Base-by-base conservation (phyloP, 345 rosid genomes). In the Iberis pinnata region DNA sequence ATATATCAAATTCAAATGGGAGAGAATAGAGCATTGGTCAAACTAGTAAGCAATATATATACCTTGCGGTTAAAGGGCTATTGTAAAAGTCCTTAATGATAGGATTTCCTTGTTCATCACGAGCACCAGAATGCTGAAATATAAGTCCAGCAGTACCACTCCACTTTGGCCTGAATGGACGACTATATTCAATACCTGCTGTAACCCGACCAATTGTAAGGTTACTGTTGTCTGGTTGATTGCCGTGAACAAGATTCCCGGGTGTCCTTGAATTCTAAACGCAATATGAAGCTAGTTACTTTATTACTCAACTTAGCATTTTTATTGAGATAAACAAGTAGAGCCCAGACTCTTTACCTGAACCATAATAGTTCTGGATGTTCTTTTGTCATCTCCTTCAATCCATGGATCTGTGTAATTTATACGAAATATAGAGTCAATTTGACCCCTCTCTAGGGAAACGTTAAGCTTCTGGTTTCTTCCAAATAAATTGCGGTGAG, bases 321-420 rank as follows among this genome's bases (percentile, higher is more conserved):
- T 37, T 12, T 18, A 49, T 17, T 36, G 33, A 57, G 49, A 37
- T 42, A 6, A 49, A 58, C 11, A 43, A 65, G 43, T n/a, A 12
- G 22, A 51, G 18, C 12, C 29, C 37, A 22, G 58, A 10, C 44
- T 2, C 26, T 20, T 43, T 73, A 92, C 98, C 93, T 88, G 98
- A 67, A 88, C 75, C 88, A 76, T 82, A 63, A 84, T 80, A 37
- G 96, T 81, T 64, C 95, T 81, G 46, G 96, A 85, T 53, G 95
- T 88, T 62, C 84, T 77, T 64, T 88, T 92, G 73, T 92, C 96
- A 53, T 88, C 93, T 43, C 96, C 96, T 76, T 84, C 86, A 73
- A 92, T 92, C 98, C 98, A 92, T 31, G 98, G 98, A 72, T 88
- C 98, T 12, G 88, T 88, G 76, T 88, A 92, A 70, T 92, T 92